These are phyloP conservation scores for Penicillium steckii DNA, from an alignment of 495 filamentous ascomycete species.

Conservation along the genomic window DNA sequence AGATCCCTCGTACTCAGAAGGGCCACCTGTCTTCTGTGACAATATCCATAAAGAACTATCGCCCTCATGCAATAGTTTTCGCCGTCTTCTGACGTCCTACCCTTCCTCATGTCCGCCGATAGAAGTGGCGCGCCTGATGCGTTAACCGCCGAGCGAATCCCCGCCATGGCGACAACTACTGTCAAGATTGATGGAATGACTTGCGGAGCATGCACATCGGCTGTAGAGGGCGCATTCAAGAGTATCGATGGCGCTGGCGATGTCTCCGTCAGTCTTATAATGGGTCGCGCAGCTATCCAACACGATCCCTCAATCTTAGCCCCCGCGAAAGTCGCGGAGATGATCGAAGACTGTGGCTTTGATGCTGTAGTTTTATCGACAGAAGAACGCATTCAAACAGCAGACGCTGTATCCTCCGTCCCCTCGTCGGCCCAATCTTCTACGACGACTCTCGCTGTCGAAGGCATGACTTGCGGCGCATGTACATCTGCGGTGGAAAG, in stretches of 20 bases:
- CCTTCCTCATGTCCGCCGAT: conserved; percentile 21
- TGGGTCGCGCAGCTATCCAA: conserved; percentile 86
- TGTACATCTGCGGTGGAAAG: conserved; percentile 90
- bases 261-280: conserved; percentile 87
- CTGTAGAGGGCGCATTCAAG: conserved; percentile 82
- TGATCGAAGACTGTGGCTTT: conserved; percentile 93
- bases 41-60: neutral
- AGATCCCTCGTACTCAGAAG: neutral
- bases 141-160: conserved; percentile 11
- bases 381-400: conserved; percentile 45
- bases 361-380: conserved; percentile 89
- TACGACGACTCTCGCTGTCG: conserved; percentile 82
- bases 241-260: conserved; percentile 73
- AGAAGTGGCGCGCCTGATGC: conserved; percentile 17
- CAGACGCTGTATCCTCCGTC: conserved; percentile 17
- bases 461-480: conserved; percentile 96
- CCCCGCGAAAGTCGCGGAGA: conserved; percentile 71
- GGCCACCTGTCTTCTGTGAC: neutral
- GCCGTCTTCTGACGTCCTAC: conserved; percentile 13
- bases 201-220: conserved; percentile 86
- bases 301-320: conserved; percentile 78
- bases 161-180: conserved; percentile 81
- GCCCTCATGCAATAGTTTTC: conserved; percentile 33
- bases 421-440: conserved; percentile 40
- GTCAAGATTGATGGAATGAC: conserved; percentile 92